Evolutionary conservation across 176 grass and related monocot genomes (phyloP).

Genomic region (Oryza rufipogon): DNA sequence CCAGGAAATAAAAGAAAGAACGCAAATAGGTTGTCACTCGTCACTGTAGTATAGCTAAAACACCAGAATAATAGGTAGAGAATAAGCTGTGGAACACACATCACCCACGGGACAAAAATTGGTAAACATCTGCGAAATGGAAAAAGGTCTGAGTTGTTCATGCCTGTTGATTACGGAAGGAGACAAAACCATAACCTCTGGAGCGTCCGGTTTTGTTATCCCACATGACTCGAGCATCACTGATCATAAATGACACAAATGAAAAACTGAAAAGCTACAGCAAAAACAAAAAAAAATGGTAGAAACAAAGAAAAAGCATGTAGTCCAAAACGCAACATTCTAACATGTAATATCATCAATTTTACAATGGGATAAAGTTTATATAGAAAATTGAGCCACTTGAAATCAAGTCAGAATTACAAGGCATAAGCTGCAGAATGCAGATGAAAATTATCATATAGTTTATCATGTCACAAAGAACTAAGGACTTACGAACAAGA

Average conservation of each 20-base stretch:
- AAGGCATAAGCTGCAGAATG: not conserved
- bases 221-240: conserved; percentile 91
- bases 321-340: conserved; percentile 5
- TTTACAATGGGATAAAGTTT: conserved; percentile 9
- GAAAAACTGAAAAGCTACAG: conserved; percentile 33
- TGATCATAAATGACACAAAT: conserved; percentile 47
- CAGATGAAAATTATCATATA: conserved; percentile 15
- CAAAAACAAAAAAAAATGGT: conserved; percentile 9
- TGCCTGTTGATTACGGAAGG: conserved; percentile 85
- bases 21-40: not conserved
- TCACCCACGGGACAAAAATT: not conserved
- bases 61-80: conserved; percentile 11
- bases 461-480: conserved; percentile 44
- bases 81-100: conserved; percentile 12
- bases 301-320: conserved; percentile 23
- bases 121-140: conserved; percentile 27
- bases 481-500: conserved; percentile 83
- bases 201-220: conserved; percentile 90
- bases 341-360: conserved; percentile 19
- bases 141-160: conserved; percentile 28
- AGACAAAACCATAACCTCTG: conserved; percentile 92
- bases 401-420: not conserved
- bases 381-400: conserved; percentile 13
- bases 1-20: not conserved
- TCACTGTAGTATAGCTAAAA: conserved; percentile 32